Base-by-base conservation (phyloP, 2,329 filamentous ascomycete species). In the Ceratocystis albifundus region DNA sequence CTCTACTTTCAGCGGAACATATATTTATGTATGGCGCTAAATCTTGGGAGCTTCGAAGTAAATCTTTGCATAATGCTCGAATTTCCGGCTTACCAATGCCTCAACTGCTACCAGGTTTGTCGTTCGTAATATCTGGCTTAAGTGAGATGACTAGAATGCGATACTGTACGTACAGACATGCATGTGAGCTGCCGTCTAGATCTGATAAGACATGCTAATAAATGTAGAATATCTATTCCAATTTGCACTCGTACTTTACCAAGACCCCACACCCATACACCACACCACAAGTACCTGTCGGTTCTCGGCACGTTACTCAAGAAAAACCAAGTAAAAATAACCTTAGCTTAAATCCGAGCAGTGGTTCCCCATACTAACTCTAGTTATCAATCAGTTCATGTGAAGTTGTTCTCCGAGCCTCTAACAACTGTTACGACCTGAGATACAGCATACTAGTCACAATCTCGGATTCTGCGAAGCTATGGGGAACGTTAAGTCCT, bases 301-400 rank as follows among this genome's bases (percentile, higher is more conserved):
- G 55, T 59, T 59, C 55, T 59, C 55, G 55, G 55, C 55, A 59
- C 30, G 28, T 6, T 59, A 59, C 55, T 59, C 30, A 36, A n/a
- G 50, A 48, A 22, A 48, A 48, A 48, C 20, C 20, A 48, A 48
- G 20, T 48, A 50, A 57, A 53, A 30, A 55, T 28, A 25, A 25
- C 20, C 30, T n/a, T 36, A 32, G 4, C 8, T n/a, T 8, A 30
- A 30, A n/a, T 20, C 25, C 15, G 55, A 36, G 28, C 12, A 12
- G 15, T 32, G 17, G 36, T 59, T 17, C 28, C 32, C 55, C 12
- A 59, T 59, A 36, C 53, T 17, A 30, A 59, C 3, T 30, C 4
- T 32, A 25, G 20, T 59, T 59, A 59, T 59, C 28, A 59, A 59
- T 59, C 53, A 59, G 53, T 8, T 1, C 17, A 59, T 22, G 3